Evolutionary conservation across 352 stramenopile genomes (phyloP), one percentile per base, ranked within the genome.

Genomic region (Blastocystis sp.): DNA sequence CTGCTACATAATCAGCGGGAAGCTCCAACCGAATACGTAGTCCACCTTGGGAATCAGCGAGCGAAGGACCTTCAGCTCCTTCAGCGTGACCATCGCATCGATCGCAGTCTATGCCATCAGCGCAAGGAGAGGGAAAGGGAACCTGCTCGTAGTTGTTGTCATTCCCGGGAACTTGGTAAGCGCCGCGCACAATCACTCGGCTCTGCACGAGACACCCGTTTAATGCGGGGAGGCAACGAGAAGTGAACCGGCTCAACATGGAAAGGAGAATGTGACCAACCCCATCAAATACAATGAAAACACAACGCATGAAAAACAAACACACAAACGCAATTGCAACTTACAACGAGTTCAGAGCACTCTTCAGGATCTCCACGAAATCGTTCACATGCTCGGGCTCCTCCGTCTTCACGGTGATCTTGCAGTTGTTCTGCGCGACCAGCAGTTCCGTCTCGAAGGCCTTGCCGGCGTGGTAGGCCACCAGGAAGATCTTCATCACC

Each of bases 401-500:
- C 24, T 88, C 78, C 3, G 64, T 88, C 78, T 88, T 88, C n/a
- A 88, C 65, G 28, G 78, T 88, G 68, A 88, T 88, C 78, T 88
- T 88, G 60, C 78, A 88, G 48, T 88, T 88, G 68, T 88, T 88
- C 54, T 88, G 78, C 19, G 60, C 78, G 40, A 88, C 66, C 2
- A 88, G 78, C 4, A 88, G 43, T 24, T 88, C 78, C 17, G 78
- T 88, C 48, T 65, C 64, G 52, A 88, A 88, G 17, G 28, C 21
- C 24, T 60, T 24, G 38, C 78, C 78, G 34, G 4, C 66, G 54
- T 76, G 68, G 11, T 79, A 70, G 17, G 64, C 78, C 11, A 78
- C 48, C 45, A 88, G 65, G 78, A 88, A 88, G 68, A 88, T 63
- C 78, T 88, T 88, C 78, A 88, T 88, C n/a, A 88, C 78, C 38